A percentile compares a stretch with the other conserved stretches of the same genome.
Evolutionary conservation across 2,329 filamentous ascomycete species (phyloP).

Genomic region (Aureobasidium zeae): DNA sequence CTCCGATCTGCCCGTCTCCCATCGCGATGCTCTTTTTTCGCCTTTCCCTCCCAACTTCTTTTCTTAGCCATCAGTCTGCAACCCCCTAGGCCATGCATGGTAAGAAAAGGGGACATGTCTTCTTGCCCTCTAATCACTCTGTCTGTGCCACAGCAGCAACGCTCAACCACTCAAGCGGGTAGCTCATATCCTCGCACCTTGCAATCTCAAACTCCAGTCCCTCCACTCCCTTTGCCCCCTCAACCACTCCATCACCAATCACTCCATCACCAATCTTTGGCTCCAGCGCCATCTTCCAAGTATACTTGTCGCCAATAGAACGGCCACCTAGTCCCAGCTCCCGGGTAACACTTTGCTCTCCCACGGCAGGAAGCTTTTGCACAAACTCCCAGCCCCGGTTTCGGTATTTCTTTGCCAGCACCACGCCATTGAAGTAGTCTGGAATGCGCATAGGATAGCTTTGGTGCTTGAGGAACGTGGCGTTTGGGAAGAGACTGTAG

Average conservation of each 20-base stretch:
- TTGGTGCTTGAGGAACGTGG: slow-evolving; percentile 3
- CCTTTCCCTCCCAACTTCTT: too few relatives aligned
- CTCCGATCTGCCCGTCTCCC: too few relatives aligned
- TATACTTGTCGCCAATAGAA: slow-evolving; percentile 9
- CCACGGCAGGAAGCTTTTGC: not conserved
- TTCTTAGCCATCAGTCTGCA: too few relatives aligned
- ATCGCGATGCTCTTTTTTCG: too few relatives aligned
- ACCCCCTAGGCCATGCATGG: too few relatives aligned
- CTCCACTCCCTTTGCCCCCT: not conserved
- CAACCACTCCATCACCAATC: not conserved
- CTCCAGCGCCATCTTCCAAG: slow-evolving; percentile 6
- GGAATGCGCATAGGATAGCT: slow-evolving; percentile 5
- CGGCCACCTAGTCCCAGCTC: slow-evolving; percentile 2
- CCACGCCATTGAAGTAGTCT: slow-evolving; percentile 11
- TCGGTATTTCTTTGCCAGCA: slow-evolving; percentile 4
- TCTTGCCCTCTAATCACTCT: too few relatives aligned
- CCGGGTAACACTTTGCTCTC: not conserved
- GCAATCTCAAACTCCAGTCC: not conserved
- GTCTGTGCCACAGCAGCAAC: not conserved
- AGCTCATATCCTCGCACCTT: not conserved
- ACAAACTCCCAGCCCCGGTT: slow-evolving; percentile 6
- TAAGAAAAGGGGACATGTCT: too few relatives aligned
- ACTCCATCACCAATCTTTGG: not conserved
- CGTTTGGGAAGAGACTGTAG: slow-evolving; percentile 6
- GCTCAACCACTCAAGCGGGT: not conserved